Conservation (phyloP, 1,284 basidiomycete species). For the Hortiboletus rubellus region DNA sequence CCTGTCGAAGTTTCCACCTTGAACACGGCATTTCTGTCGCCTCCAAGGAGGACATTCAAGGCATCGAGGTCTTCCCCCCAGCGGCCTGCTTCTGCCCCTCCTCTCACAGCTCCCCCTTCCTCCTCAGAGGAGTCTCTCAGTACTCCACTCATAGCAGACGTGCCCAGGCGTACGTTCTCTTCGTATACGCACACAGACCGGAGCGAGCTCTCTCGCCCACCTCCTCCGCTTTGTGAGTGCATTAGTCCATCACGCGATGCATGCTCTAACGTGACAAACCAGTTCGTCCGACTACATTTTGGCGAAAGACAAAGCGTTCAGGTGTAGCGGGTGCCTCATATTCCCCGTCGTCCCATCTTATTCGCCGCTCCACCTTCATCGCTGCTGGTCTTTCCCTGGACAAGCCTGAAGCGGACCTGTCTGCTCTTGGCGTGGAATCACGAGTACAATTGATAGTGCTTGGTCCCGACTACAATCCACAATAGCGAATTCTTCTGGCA, state of each 20-base stretch:
- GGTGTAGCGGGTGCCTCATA: slow-evolving; percentile 65
- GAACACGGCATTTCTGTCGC: slow-evolving; percentile 43
- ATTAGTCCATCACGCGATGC: not conserved
- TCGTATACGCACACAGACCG: slow-evolving; percentile 35
- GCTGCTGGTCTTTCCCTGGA: slow-evolving; percentile 68
- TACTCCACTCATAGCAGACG: slow-evolving; percentile 13
- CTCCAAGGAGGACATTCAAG: slow-evolving; percentile 47
- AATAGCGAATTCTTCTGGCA: slow-evolving; percentile 12
- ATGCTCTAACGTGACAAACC: not conserved
- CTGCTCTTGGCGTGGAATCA: slow-evolving; percentile 66
- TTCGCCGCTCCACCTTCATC: slow-evolving; percentile 70
- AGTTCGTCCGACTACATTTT: slow-evolving; percentile 72
- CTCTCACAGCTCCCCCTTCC: slow-evolving; percentile 2
- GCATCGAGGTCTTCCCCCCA: slow-evolving; percentile 20
- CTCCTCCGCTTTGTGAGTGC: slow-evolving; percentile 62
- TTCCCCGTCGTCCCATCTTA: slow-evolving; percentile 64
- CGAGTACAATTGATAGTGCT: slow-evolving; percentile 45
- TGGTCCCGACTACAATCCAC: slow-evolving; percentile 33
- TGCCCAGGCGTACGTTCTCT: slow-evolving; percentile 26
- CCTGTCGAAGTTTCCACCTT: slow-evolving; percentile 26
- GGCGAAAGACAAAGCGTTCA: slow-evolving; percentile 64
- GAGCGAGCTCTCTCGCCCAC: slow-evolving; percentile 52
- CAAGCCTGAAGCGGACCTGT: slow-evolving; percentile 60
- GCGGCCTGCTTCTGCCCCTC: slow-evolving; percentile 34
- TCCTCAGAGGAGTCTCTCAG: not conserved